These are phyloP conservation scores for Fusarium sp. DNA, from an alignment of 2,329 filamentous ascomycete species.

Conservation along the genomic window DNA sequence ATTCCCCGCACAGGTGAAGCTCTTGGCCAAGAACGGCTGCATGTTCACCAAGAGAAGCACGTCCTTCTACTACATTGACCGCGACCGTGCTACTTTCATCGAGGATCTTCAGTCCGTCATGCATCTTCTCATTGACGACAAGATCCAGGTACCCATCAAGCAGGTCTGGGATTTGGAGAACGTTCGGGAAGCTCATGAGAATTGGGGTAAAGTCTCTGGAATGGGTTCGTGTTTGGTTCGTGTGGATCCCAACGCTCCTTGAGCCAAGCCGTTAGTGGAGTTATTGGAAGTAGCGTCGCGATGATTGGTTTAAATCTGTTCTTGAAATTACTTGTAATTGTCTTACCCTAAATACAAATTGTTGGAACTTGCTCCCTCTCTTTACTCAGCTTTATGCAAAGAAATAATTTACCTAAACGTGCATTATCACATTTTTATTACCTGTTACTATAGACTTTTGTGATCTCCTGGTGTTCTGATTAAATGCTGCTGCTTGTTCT, in stretches of 20 bases:
- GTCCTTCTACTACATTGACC: slow-evolving; percentile 51
- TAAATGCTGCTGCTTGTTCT: no score
- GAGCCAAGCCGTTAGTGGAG: neutral
- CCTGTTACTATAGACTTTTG: no score
- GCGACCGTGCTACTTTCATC: slow-evolving; percentile 49
- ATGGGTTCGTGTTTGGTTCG: slow-evolving; percentile 52
- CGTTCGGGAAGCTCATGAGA: slow-evolving; percentile 51
- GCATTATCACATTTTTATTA: no score
- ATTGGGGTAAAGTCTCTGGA: slow-evolving; percentile 49
- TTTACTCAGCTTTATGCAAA: no score
- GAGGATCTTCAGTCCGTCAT: slow-evolving; percentile 48
- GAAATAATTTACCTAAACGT: no score
- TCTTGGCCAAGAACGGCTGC: slow-evolving; percentile 47
- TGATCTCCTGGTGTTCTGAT: no score
- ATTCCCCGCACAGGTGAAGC: slow-evolving; percentile 47
- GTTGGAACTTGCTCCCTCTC: no score
- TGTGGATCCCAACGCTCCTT: slow-evolving; percentile 24
- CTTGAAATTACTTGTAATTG: neutral
- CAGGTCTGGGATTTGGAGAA: slow-evolving; percentile 55
- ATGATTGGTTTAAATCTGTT: neutral
- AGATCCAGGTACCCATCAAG: slow-evolving; percentile 52
- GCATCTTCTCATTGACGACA: slow-evolving; percentile 45
- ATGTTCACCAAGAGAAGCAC: slow-evolving; percentile 47
- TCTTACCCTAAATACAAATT: no score
- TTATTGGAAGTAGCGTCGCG: neutral